A percentile compares a stretch with the other conserved stretches of the same genome.
Evolutionary conservation across 176 grass and related monocot genomes (phyloP).

Genomic region (Zoysia japonica): DNA sequence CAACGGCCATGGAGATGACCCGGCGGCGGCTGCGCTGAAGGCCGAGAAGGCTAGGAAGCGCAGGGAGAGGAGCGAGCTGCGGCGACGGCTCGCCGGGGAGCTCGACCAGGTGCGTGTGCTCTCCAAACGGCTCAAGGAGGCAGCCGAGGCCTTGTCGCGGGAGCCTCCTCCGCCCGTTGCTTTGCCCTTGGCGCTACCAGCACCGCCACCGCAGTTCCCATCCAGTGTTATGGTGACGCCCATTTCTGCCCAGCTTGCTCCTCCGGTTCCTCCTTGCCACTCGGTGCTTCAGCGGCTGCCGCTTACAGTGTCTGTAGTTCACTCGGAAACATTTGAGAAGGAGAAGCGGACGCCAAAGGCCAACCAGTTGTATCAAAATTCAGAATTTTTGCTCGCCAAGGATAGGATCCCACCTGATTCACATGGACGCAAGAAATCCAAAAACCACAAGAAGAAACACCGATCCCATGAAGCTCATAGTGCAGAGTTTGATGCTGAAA

Average conservation of each 20-base stretch:
- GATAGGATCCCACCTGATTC: slow-evolving; percentile 67
- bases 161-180: slow-evolving; percentile 18
- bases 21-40: slow-evolving; percentile 6
- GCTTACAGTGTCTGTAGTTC: slow-evolving; percentile 54
- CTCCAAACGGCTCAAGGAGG: slow-evolving; percentile 52
- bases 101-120: slow-evolving; percentile 81
- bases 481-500: slow-evolving; percentile 36
- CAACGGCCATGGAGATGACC: slow-evolving; percentile 43
- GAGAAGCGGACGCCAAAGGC: slow-evolving; percentile 86
- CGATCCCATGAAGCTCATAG: slow-evolving; percentile 34
- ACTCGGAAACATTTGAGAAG: slow-evolving; percentile 67
- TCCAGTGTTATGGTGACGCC: slow-evolving; percentile 42
- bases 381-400: slow-evolving; percentile 84
- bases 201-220: slow-evolving; percentile 51
- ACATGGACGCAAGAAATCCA: slow-evolving; percentile 65
- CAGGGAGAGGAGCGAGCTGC: slow-evolving; percentile 59
- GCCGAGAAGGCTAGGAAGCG: slow-evolving; percentile 43
- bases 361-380: slow-evolving; percentile 74
- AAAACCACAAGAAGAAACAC: slow-evolving; percentile 65
- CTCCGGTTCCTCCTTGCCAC: slow-evolving; percentile 9
- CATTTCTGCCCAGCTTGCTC: slow-evolving; percentile 7
- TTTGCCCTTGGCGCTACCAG: slow-evolving; percentile 5
- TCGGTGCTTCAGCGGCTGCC: slow-evolving; percentile 28
- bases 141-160: slow-evolving; percentile 36
- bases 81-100: slow-evolving; percentile 57